Evolutionary conservation across 1,284 basidiomycete species (phyloP).

Genomic region (Naganishia sp.): DNA sequence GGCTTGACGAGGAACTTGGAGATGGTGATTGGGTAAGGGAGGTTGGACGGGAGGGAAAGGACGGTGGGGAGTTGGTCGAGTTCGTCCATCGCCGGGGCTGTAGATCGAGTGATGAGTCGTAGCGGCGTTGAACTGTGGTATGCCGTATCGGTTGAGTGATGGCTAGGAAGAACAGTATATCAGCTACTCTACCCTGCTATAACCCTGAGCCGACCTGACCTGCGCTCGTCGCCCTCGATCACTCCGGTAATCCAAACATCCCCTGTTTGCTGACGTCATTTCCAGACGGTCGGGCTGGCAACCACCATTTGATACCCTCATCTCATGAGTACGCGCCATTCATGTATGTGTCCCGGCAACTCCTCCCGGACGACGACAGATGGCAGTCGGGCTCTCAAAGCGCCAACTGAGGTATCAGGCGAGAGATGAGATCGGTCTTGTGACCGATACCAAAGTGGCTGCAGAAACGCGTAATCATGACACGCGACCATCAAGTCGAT

Average conservation of each 20-base stretch:
- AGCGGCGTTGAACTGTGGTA: background rate
- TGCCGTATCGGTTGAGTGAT: background rate
- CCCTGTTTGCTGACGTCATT: slow-evolving; percentile 3
- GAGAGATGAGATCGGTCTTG: too few species aligned
- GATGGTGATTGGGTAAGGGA: slow-evolving; percentile 78
- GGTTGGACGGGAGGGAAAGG: slow-evolving; percentile 61
- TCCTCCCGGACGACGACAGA: too few species aligned
- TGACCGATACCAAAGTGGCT: too few species aligned
- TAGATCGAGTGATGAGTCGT: background rate
- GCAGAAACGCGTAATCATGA: too few species aligned
- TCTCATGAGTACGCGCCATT: too few species aligned
- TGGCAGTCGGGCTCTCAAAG: too few species aligned
- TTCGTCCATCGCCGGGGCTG: slow-evolving; percentile 26
- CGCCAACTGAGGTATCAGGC: too few species aligned
- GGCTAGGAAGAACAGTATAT: background rate
- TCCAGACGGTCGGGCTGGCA: background rate
- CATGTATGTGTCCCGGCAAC: too few species aligned
- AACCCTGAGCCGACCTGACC: background rate
- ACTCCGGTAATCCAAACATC: background rate
- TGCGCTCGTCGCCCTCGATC: background rate
- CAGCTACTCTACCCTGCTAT: too few species aligned
- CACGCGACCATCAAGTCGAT: too few species aligned
- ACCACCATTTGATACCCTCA: too few species aligned
- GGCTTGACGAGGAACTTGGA: slow-evolving; percentile 63
- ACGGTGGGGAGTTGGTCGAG: slow-evolving; percentile 39